Evolutionary conservation across 345 rosid genomes (phyloP), one percentile per base, ranked within the genome.

Genomic region (Dovyalis caffra): DNA sequence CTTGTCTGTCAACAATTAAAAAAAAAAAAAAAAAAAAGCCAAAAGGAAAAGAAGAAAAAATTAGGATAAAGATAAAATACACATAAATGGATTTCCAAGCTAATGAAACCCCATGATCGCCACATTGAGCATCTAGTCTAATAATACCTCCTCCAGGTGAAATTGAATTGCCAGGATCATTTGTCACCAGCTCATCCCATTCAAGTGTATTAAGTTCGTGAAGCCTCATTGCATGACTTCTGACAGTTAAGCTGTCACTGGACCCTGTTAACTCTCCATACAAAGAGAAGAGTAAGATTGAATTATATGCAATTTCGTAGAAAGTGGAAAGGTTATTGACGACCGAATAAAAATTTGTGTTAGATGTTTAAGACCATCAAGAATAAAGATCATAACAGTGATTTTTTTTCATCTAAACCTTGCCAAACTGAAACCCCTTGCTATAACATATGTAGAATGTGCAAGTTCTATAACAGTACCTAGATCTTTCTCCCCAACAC

Each of bases 201-300:
- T 95, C 99, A 78, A 95, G 97, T 16, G 98, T 95, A 81, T 93
- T 95, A 81, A 95, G 81, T 80, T 95, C 99, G 51, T 87, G 97
- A 85, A 95, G 89, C 81, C 82, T 87, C 85, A 79, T 82, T 79
- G 88, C 95, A 78, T 89, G 90, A 81, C 83, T 87, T 79, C 29
- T 77, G 70, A 77, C 90, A 0, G 87, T 82, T 62, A 66, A 77
- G 75, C 49, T 77, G 75, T 85, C 87, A 78, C 84, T 76, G 64
- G 86, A 81, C 72, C 72, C 99, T 89, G 91, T 69, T 74, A 68
- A 82, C 26, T 67, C 70, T 57, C 77, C 85, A 83, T 70, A 80
- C 73, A 62, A 77, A 57, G 25, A 71, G 56, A 76, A 57, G 60
- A 57, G 72, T 63, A 80, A 73, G 69, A 15, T 20, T 34, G 31